These are phyloP conservation scores for Plantago rigida DNA, from an alignment of 305 asterid genomes.

Conservation along the genomic window DNA sequence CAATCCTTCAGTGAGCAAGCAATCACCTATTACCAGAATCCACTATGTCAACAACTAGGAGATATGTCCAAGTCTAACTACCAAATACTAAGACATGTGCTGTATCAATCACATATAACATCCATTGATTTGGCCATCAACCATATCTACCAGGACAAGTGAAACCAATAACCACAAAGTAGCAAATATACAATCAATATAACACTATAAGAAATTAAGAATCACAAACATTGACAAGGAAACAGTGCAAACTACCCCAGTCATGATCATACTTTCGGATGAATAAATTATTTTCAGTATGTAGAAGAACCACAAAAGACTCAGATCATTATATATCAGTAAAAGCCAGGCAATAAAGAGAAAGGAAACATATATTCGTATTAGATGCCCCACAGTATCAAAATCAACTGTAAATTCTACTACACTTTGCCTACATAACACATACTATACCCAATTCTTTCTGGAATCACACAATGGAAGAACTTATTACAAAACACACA, in stretches of 20 bases:
- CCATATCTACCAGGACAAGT: not conserved
- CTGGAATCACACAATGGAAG: not conserved
- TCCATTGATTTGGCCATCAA: not conserved
- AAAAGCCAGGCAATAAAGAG: too few species aligned
- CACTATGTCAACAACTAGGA: not conserved
- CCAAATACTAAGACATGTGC: too few species aligned
- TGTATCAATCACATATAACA: not conserved
- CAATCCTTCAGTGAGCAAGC: constrained; percentile 13
- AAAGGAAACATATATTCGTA: not conserved
- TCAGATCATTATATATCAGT: too few species aligned
- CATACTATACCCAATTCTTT: too few species aligned
- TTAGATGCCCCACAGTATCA: too few species aligned
- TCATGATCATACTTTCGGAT: not conserved
- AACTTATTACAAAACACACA: too few species aligned
- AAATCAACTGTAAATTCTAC: too few species aligned
- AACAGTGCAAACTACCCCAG: not conserved
- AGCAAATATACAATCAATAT: not conserved
- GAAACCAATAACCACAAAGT: not conserved
- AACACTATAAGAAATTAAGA: not conserved
- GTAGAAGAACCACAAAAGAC: not conserved
- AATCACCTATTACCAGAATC: constrained; percentile 16
- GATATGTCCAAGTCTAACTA: not conserved
- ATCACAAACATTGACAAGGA: not conserved
- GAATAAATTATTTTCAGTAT: too few species aligned
- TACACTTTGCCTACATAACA: too few species aligned